A percentile compares a stretch with the other conserved stretches of the same genome.
phyloP scores from a whole-genome alignment of 495 filamentous ascomycete genomes.

The Geoglossum glabrum region DNA sequence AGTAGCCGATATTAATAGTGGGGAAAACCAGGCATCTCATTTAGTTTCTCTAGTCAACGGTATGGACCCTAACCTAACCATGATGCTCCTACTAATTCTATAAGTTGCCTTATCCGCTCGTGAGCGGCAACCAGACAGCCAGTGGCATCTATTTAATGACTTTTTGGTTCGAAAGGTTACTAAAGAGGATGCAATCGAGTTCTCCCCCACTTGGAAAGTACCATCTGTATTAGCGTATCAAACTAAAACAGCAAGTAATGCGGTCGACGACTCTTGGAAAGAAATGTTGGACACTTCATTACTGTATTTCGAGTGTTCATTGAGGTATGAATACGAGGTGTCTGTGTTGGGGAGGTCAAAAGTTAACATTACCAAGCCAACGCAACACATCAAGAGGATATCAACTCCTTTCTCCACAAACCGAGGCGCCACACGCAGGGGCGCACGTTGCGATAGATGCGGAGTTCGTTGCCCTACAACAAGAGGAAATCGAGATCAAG shows the following conservation, averaged over 20 bases:
- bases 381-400: conserved; percentile 23
- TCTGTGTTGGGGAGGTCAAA: neutral
- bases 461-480: conserved; percentile 80
- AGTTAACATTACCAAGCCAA: neutral
- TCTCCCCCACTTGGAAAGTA: conserved; percentile 76
- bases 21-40: conserved; percentile 67
- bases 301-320: conserved; percentile 51
- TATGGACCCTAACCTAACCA: conserved; percentile 14
- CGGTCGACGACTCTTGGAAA: conserved; percentile 73
- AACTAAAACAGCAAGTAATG: conserved; percentile 48
- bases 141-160: conserved; percentile 95
- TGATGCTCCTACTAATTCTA: neutral
- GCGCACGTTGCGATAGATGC: conserved; percentile 80
- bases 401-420: conserved; percentile 34
- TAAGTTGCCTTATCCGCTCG: conserved; percentile 47
- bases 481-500: conserved; percentile 82
- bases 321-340: conserved; percentile 29
- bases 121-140: conserved; percentile 30
- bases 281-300: conserved; percentile 58
- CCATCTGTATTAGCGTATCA: conserved; percentile 79
- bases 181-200: conserved; percentile 64
- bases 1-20: conserved; percentile 70
- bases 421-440: conserved; percentile 44
- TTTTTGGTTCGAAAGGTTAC: conserved; percentile 73
- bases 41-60: conserved; percentile 79